phyloP scores from a whole-genome alignment of 2,329 filamentous ascomycete species.

The Diaporthe vaccinii region DNA sequence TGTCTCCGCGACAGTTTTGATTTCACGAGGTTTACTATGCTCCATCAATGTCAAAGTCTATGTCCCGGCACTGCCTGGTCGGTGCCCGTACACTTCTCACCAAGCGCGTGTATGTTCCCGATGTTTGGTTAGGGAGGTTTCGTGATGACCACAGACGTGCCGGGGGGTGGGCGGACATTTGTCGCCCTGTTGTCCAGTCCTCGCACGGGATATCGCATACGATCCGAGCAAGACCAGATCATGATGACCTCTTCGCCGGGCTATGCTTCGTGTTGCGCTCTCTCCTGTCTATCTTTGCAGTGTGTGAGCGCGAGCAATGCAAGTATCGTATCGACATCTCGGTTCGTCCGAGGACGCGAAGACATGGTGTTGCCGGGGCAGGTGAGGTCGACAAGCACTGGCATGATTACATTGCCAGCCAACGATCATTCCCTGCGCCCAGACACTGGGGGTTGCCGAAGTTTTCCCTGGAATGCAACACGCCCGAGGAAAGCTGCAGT shows the following conservation, averaged over 20 bases:
- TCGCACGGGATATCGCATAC: not conserved
- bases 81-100: not conserved
- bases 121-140: fast-evolving
- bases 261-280: not conserved
- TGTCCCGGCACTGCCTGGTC: not conserved
- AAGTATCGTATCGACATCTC: not conserved
- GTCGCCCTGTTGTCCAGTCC: not conserved
- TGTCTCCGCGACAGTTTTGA: no score
- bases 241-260: not conserved
- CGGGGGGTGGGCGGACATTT: not conserved
- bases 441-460: not conserved
- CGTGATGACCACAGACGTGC: not conserved
- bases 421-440: not conserved
- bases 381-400: not conserved
- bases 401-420: not conserved
- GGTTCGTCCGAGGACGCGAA: not conserved
- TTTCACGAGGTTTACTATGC: not conserved
- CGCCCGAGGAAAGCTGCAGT: not conserved
- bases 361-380: not conserved
- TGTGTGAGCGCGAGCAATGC: not conserved
- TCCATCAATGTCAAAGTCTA: not conserved
- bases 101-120: not conserved
- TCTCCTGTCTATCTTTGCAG: not conserved
- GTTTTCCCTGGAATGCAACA: not conserved
- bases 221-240: not conserved